Evolutionary conservation across 1,284 basidiomycete genomes (phyloP).

Genomic region (Rhodotorula sp.): DNA sequence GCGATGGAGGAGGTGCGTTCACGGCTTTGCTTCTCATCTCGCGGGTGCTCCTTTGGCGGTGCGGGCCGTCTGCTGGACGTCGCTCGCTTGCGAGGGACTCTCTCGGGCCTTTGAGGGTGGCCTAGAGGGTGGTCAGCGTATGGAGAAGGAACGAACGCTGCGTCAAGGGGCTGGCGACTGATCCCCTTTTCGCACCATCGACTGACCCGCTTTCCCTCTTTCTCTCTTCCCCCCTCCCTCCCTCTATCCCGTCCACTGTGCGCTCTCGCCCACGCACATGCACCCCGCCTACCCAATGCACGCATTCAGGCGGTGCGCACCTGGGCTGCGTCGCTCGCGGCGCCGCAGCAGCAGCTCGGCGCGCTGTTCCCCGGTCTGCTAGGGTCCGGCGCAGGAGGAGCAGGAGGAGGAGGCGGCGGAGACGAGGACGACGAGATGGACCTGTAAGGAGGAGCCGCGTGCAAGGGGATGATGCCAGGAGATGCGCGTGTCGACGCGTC

Average conservation of each 20-base stretch:
- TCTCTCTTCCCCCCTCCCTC: background rate
- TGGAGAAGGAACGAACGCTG: too few relatives aligned
- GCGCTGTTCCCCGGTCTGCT: slow-evolving; percentile 27
- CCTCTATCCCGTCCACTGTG: background rate
- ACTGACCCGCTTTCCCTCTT: background rate
- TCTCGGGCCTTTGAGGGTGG: too few relatives aligned
- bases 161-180: too few relatives aligned
- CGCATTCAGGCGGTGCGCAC: slow-evolving; percentile 17
- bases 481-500: too few relatives aligned
- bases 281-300: background rate
- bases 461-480: too few relatives aligned
- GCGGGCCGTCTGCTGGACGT: too few relatives aligned
- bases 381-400: background rate
- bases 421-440: slow-evolving; percentile 35
- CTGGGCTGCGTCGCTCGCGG: slow-evolving; percentile 27
- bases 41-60: too few relatives aligned
- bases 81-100: too few relatives aligned
- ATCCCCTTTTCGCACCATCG: too few relatives aligned
- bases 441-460: background rate
- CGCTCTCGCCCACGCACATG: background rate
- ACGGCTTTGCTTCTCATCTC: too few relatives aligned
- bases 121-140: too few relatives aligned
- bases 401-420: background rate
- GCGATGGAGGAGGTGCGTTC: slow-evolving; percentile 38
- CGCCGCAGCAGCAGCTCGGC: slow-evolving; percentile 15